Evolutionary conservation across 2,329 filamentous ascomycete species (phyloP).

Genomic region (Zymoseptoria pseudotritici): DNA sequence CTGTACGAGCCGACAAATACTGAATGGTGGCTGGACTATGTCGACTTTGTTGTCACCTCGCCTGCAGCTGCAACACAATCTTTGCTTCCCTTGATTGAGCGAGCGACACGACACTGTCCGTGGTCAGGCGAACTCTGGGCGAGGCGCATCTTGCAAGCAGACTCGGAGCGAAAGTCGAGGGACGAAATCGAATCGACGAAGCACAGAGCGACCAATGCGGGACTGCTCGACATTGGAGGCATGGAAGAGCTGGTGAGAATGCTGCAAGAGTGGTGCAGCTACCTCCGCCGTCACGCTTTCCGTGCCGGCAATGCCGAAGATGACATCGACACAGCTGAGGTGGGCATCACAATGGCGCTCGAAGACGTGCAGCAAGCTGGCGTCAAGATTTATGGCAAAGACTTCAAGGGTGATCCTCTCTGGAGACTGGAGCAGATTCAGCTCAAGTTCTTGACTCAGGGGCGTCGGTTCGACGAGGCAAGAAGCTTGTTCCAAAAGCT

Average conservation of each 20-base stretch:
- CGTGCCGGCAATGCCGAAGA: constrained; percentile 66
- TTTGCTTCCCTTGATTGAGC: constrained; percentile 64
- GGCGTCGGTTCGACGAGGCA: constrained; percentile 67
- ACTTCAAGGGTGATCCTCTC: constrained; percentile 77
- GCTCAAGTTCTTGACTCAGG: constrained; percentile 84
- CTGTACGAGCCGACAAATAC: constrained; percentile 66
- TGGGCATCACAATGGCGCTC: constrained; percentile 76
- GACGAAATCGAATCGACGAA: constrained; percentile 82
- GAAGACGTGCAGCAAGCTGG: constrained; percentile 76
- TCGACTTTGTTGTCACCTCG: constrained; percentile 59
- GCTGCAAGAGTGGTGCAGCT: constrained; percentile 90
- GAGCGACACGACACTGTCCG: constrained; percentile 83
- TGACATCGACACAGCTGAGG: constrained; percentile 77
- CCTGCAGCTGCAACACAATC: constrained; percentile 26
- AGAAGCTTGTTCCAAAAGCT: constrained; percentile 67
- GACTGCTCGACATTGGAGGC: constrained; percentile 74
- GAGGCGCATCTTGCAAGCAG: constrained; percentile 75
- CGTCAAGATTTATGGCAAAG: constrained; percentile 66
- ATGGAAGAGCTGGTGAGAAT: constrained; percentile 86
- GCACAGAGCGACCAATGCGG: constrained; percentile 79
- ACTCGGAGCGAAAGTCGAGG: constrained; percentile 69
- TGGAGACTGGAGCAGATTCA: constrained; percentile 87
- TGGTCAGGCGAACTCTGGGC: constrained; percentile 91
- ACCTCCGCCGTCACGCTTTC: constrained; percentile 79
- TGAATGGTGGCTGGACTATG: constrained; percentile 73